Evolutionary conservation across 169 alveolate species (phyloP).

Genomic region (Eimeria falciformis): DNA sequence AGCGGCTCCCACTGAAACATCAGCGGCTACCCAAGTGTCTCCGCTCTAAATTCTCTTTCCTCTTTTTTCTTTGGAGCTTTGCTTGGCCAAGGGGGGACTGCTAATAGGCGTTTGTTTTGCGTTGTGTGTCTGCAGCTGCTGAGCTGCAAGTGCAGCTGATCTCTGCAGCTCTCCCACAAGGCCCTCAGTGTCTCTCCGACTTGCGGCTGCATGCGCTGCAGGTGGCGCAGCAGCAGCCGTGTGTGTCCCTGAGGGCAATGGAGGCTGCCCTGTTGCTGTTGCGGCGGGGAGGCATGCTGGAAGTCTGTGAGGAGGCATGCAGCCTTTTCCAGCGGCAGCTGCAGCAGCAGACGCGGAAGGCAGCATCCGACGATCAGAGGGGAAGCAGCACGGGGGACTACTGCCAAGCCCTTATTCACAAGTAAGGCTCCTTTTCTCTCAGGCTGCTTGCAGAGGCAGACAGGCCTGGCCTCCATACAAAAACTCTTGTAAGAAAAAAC

Average conservation of each 20-base stretch:
- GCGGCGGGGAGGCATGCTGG: slow-evolving; percentile 7
- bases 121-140: not conserved
- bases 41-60: too few relatives aligned
- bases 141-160: slow-evolving; percentile 52
- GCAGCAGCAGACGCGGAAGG: not conserved
- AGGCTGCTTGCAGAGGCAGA: not conserved
- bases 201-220: slow-evolving; percentile 33
- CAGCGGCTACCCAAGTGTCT: too few relatives aligned
- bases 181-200: slow-evolving; percentile 23
- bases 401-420: slow-evolving; percentile 31
- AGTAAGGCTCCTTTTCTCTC: not conserved
- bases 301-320: slow-evolving; percentile 32
- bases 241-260: not conserved
- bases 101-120: too few relatives aligned
- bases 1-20: too few relatives aligned
- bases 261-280: slow-evolving; percentile 41
- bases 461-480: not conserved
- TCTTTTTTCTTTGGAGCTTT: too few relatives aligned
- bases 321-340: slow-evolving; percentile 19
- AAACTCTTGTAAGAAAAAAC: not conserved
- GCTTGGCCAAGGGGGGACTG: too few relatives aligned
- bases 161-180: slow-evolving; percentile 30
- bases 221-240: not conserved
- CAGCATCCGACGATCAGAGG: not conserved
- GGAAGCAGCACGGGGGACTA: not conserved